Conservation (phyloP, 768 basidiomycete genomes). For the Tubosaeta brunneosetosa region DNA sequence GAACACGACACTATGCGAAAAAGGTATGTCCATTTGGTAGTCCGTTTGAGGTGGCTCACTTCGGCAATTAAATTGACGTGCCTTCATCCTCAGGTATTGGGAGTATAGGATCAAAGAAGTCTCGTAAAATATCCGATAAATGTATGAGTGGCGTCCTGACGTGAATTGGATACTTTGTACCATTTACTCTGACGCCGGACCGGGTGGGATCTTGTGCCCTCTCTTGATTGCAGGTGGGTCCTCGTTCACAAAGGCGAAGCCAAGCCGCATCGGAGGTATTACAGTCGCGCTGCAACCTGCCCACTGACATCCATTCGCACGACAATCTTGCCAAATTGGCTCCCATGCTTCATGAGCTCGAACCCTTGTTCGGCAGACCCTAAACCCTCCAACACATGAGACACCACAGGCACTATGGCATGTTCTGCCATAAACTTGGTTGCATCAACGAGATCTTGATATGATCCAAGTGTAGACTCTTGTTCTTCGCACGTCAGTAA, state of each 20-base stretch:
- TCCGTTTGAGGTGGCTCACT: slow-evolving; percentile 4
- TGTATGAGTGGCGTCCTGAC: slow-evolving; percentile 7
- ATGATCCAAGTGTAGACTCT: slow-evolving; percentile 87
- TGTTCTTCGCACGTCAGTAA: slow-evolving; percentile 13
- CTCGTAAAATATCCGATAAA: slow-evolving; percentile 20
- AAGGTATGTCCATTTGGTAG: slow-evolving; percentile 46
- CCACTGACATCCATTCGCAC: slow-evolving; percentile 37
- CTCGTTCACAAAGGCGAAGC: not conserved
- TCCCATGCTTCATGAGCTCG: slow-evolving; percentile 54
- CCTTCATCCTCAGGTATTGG: slow-evolving; percentile 56
- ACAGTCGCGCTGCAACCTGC: slow-evolving; percentile 25
- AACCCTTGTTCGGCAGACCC: slow-evolving; percentile 66
- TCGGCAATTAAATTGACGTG: slow-evolving; percentile 25
- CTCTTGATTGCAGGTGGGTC: not conserved
- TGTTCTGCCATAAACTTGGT: slow-evolving; percentile 66
- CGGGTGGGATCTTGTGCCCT: not conserved
- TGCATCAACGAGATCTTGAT: slow-evolving; percentile 65
- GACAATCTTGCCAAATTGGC: slow-evolving; percentile 78
- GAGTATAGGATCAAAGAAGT: slow-evolving; percentile 64
- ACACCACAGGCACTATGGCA: slow-evolving; percentile 64
- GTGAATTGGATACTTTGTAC: slow-evolving; percentile 9
- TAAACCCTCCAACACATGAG: slow-evolving; percentile 65
- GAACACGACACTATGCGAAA: slow-evolving; percentile 72
- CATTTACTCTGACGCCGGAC: not conserved
- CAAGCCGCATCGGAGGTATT: slow-evolving; percentile 2